These are phyloP conservation scores for Talaromyces pinophilus DNA, from an alignment of 2,329 filamentous ascomycete genomes.

Conservation along the genomic window DNA sequence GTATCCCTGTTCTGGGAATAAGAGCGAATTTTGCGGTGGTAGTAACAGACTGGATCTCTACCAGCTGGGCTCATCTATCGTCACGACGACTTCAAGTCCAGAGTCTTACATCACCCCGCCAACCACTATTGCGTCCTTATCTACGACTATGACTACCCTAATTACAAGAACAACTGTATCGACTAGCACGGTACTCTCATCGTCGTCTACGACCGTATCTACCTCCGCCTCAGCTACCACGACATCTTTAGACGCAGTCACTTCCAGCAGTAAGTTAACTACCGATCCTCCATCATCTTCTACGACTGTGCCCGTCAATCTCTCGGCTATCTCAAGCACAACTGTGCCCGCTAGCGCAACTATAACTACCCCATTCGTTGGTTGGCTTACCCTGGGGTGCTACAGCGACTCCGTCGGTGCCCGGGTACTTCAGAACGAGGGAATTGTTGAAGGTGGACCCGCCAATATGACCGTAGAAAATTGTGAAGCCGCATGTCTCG, in stretches of 20 bases:
- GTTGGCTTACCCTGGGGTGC: not conserved
- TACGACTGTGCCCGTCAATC: not conserved
- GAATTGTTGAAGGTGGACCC: constrained; percentile 3
- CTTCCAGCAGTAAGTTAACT: not conserved
- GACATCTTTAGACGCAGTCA: not conserved
- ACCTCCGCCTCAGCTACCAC: not conserved
- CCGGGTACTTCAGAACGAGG: constrained; percentile 1
- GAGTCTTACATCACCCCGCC: not conserved
- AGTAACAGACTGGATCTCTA: constrained; percentile 19
- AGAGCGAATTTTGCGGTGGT: constrained; percentile 20
- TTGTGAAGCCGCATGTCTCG: not conserved
- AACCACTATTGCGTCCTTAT: not conserved
- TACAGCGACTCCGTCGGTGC: not conserved
- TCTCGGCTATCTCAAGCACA: not conserved
- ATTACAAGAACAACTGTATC: constrained; percentile 6
- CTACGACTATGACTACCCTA: not conserved
- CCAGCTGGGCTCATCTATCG: constrained; percentile 4
- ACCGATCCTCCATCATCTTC: not conserved
- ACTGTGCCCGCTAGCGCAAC: not conserved
- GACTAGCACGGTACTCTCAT: not conserved
- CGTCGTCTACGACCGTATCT: not conserved
- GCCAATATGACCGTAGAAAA: not conserved
- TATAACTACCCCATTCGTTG: not conserved
- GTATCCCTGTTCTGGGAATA: constrained; percentile 18
- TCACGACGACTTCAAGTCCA: constrained; percentile 8